Base-by-base conservation (phyloP, 805 yeast genomes). In the Lachancea meyersii region DNA sequence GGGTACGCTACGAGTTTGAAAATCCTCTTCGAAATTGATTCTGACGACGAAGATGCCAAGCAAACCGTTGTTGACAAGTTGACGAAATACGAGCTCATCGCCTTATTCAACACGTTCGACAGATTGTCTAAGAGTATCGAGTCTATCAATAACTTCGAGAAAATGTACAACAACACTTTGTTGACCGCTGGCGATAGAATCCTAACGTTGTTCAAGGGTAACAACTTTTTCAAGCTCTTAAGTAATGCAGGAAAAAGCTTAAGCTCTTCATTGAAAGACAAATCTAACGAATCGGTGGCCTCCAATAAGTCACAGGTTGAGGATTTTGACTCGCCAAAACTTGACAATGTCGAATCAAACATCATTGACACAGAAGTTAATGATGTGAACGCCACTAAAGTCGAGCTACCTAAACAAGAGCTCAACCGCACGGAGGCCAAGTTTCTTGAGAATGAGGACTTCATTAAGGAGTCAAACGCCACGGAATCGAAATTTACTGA, bases 1-100 rank as follows among this genome's bases (percentile, higher is more conserved):
- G 99, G 99, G 17, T 93, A 93, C 63, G 99, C 97, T 16, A 93
- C 99, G 7, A 95, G 96, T 1, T 74, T 93, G 57, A 93, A 93
- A 62, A 76, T 91, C 19, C 69, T 93, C 46, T 87, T 93, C 61
- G 97, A 91, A 61, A 65, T 81, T 41, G 72, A 72, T 46, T 73
- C 76, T 19, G 53, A 58, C 26, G 68, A 68, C 38, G 70, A 70
- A 39, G 60, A 58, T n/a, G 68, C 67, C 30, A 60, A 55, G 34
- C 72, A 72, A 36, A 64, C 70, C 35, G 75, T 75, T 21, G 75
- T 83, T 35, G 71, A 79, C 46, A 75, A 72, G 43, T 73, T 85
- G 57, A 73, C 85, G 31, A 75, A 87, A 53, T 79, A 86, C 46
- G 99, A 93, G 66, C 68, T 93, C 46, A 91, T 91, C 40, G 94